Conservation (phyloP, 2,329 filamentous ascomycete species). For the Fusarium sp. region DNA sequence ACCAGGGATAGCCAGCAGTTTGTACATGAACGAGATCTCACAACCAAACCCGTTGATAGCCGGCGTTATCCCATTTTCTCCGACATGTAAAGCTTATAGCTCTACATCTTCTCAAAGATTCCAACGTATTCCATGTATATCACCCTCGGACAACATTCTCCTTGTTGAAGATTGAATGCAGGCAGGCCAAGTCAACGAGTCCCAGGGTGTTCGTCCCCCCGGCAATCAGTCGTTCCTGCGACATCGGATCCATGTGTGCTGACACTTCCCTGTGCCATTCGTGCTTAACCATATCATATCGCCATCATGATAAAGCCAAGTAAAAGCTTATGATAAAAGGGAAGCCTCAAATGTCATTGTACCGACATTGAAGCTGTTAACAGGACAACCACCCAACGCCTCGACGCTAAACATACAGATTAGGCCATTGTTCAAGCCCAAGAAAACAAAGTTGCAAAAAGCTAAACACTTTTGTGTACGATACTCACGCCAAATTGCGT, state of each 20-base stretch:
- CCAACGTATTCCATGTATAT: neutral
- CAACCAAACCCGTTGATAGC: slow-evolving; percentile 5
- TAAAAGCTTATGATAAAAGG: neutral
- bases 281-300: neutral
- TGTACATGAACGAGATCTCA: neutral
- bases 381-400: slow-evolving; percentile 36
- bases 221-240: neutral
- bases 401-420: slow-evolving; percentile 36
- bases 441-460: slow-evolving; percentile 25
- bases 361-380: slow-evolving; percentile 2
- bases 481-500: slow-evolving; percentile 6
- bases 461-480: slow-evolving; percentile 33
- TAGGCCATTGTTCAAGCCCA: slow-evolving; percentile 9
- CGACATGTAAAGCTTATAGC: neutral
- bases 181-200: neutral
- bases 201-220: slow-evolving; percentile 2
- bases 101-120: neutral
- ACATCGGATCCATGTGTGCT: neutral
- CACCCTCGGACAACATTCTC: neutral
- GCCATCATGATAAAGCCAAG: slow-evolving; percentile 2
- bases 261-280: slow-evolving; percentile 1
- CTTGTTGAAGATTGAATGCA: slow-evolving; percentile 16
- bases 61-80: slow-evolving; percentile 18
- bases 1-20: neutral
- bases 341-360: slow-evolving; percentile 11